A percentile compares a stretch with the other conserved stretches of the same genome.
phyloP scores from a whole-genome alignment of 768 basidiomycete genomes.

The Trametes maxima region DNA sequence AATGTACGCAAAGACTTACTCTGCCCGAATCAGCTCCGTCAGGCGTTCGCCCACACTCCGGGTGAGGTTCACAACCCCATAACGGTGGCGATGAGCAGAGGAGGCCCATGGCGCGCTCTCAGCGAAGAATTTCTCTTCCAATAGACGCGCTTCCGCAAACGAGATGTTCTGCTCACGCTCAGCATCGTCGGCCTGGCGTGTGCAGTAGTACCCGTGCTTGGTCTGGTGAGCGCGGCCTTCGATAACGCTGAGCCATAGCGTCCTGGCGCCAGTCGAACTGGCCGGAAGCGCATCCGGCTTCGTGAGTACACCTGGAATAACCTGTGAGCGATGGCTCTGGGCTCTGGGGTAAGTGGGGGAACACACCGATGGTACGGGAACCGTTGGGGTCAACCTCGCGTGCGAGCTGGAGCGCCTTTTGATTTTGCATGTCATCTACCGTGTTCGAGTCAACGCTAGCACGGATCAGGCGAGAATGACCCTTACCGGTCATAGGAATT shows the following conservation, averaged over 20 bases:
- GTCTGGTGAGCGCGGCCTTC: constrained; percentile 51
- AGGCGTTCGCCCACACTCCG: constrained; percentile 51
- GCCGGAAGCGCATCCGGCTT: constrained; percentile 61
- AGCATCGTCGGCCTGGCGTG: constrained; percentile 63
- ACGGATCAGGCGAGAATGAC: neutral
- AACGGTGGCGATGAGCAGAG: constrained; percentile 48
- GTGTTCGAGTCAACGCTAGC: constrained; percentile 42
- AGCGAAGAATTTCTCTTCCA: constrained; percentile 49
- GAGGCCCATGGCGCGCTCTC: constrained; percentile 53
- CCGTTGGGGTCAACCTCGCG: constrained; percentile 48
- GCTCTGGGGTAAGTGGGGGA: neutral
- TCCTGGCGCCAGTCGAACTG: constrained; percentile 45
- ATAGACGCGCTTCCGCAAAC: constrained; percentile 39
- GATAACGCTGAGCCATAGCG: constrained; percentile 53
- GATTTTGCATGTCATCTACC: constrained; percentile 64
- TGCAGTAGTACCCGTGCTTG: constrained; percentile 57
- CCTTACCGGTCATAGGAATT: constrained; percentile 53
- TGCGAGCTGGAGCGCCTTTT: constrained; percentile 54
- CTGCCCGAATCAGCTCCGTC: constrained; percentile 28
- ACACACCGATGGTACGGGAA: constrained; percentile 53
- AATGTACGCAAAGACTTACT: neutral
- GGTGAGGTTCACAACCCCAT: constrained; percentile 59
- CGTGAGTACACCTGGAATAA: constrained; percentile 67
- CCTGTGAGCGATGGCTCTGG: constrained; percentile 35
- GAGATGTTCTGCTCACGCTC: constrained; percentile 46